Evolutionary conservation across 495 filamentous ascomycete species (phyloP).

Genomic region (Xylaria scruposa): DNA sequence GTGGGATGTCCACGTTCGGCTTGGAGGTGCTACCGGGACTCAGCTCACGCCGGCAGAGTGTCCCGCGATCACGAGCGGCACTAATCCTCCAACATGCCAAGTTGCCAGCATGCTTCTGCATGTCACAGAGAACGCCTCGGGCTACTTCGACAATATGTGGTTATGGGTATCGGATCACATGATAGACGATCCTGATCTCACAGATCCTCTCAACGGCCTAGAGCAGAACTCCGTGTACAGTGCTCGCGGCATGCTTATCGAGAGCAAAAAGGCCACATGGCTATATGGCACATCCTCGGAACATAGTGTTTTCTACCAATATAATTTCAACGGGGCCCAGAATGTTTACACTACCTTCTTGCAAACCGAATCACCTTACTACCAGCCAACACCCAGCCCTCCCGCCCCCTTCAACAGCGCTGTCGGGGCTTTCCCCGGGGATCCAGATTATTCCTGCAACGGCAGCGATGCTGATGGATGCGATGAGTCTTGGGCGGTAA

Average conservation of each 20-base stretch:
- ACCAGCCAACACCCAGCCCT: slow-evolving; percentile 69
- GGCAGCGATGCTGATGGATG: slow-evolving; percentile 61
- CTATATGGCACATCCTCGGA: slow-evolving; percentile 69
- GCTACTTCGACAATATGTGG: slow-evolving; percentile 76
- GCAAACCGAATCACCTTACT: slow-evolving; percentile 78
- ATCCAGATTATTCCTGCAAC: slow-evolving; percentile 46
- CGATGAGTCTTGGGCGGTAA: slow-evolving; percentile 65
- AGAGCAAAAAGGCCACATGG: slow-evolving; percentile 54
- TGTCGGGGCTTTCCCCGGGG: slow-evolving; percentile 31
- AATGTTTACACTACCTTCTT: slow-evolving; percentile 70
- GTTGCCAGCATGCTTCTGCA: slow-evolving; percentile 71
- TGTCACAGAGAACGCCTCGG: slow-evolving; percentile 61
- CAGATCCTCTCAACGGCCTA: slow-evolving; percentile 25
- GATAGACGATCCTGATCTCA: slow-evolving; percentile 37
- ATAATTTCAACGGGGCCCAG: slow-evolving; percentile 65
- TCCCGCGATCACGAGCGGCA: slow-evolving; percentile 42
- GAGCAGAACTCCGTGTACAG: slow-evolving; percentile 63
- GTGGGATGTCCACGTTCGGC: slow-evolving; percentile 74
- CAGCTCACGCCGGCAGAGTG: slow-evolving; percentile 69
- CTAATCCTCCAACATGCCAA: slow-evolving; percentile 47
- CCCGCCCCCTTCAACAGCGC: slow-evolving; percentile 46
- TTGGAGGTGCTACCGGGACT: slow-evolving; percentile 72
- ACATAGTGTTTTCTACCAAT: slow-evolving; percentile 74
- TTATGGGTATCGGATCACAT: slow-evolving; percentile 73
- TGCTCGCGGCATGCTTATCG: slow-evolving; percentile 63